These are phyloP conservation scores for Apiospora aurea DNA, from an alignment of 2,329 filamentous ascomycete genomes.

Conservation along the genomic window DNA sequence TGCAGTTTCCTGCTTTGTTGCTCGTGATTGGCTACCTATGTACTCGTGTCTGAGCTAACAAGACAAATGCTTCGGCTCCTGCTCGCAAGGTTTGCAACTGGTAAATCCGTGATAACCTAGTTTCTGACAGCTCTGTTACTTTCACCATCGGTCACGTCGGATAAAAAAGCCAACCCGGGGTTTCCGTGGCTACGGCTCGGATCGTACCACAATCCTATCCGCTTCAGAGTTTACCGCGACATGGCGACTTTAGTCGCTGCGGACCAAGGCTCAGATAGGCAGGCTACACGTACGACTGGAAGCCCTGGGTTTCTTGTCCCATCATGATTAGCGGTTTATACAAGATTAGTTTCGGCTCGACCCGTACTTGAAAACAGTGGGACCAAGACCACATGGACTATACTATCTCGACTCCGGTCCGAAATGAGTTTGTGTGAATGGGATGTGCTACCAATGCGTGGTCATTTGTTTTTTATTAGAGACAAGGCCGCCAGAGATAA, in stretches of 20 bases:
- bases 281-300: neutral
- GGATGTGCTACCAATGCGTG: neutral
- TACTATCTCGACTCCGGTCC: neutral
- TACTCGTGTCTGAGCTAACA: neutral
- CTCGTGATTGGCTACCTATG: neutral
- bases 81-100: neutral
- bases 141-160: neutral
- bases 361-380: neutral
- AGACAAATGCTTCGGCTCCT: neutral
- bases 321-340: neutral
- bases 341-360: neutral
- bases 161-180: too few species aligned
- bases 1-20: neutral
- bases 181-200: conserved; percentile 10
- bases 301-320: neutral
- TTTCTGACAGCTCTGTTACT: neutral
- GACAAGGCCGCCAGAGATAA: too few species aligned
- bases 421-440: neutral
- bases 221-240: neutral
- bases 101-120: neutral
- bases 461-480: neutral
- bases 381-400: neutral
- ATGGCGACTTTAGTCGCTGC: neutral
- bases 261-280: neutral
- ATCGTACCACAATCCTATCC: neutral